Evolutionary conservation across 768 basidiomycete genomes (phyloP).

Genomic region (Coprinopsis strossmayeri): DNA sequence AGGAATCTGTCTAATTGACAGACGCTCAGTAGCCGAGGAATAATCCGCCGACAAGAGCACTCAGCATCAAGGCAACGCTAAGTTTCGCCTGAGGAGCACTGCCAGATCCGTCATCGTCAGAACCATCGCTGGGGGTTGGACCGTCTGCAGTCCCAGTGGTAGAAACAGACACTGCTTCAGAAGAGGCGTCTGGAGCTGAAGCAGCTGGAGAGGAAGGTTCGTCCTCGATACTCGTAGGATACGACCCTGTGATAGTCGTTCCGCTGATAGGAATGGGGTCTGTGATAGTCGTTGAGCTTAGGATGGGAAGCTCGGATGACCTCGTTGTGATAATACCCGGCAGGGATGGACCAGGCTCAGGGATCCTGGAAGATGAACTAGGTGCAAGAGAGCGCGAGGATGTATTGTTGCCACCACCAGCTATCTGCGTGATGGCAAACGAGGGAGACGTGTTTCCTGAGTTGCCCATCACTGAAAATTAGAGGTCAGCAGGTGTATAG

Average conservation of each 20-base stretch:
- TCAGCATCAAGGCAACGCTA: too few species aligned
- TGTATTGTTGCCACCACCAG: slow-evolving; percentile 14
- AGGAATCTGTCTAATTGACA: too few species aligned
- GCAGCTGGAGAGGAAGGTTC: neutral
- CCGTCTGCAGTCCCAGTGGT: neutral
- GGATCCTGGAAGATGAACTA: slow-evolving; percentile 14
- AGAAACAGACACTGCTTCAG: neutral
- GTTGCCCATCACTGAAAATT: slow-evolving; percentile 53
- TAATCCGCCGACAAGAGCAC: too few species aligned
- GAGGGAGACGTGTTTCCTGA: slow-evolving; percentile 55
- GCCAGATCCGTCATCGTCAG: too few species aligned
- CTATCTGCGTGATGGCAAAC: slow-evolving; percentile 56
- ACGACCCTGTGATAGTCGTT: slow-evolving; percentile 21
- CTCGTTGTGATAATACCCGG: neutral
- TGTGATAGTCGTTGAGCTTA: slow-evolving; percentile 19
- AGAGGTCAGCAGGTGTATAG: slow-evolving; percentile 7
- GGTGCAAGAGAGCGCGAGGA: slow-evolving; percentile 14
- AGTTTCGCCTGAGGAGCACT: too few species aligned
- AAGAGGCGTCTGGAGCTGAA: neutral
- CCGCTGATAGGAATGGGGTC: slow-evolving; percentile 27
- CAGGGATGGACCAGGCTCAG: slow-evolving; percentile 10
- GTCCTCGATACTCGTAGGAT: neutral
- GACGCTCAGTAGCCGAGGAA: too few species aligned
- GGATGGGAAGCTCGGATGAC: slow-evolving; percentile 12
- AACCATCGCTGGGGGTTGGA: too few species aligned